These are phyloP conservation scores for Penicillium brasilianum DNA, from an alignment of 2,329 filamentous ascomycete species.

Conservation along the genomic window DNA sequence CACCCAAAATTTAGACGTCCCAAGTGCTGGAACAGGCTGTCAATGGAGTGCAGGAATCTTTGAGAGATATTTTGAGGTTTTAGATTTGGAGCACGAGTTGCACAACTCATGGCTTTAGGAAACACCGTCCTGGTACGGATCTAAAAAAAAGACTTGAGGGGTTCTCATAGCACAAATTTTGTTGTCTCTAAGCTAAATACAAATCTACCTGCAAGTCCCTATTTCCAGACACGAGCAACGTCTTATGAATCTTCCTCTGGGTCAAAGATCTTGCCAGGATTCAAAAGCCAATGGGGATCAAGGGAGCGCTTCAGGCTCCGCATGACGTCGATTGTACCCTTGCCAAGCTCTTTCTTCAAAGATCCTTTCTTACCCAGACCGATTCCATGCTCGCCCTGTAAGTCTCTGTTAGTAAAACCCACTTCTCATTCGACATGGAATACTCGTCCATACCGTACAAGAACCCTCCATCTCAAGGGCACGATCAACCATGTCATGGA, in stretches of 20 bases:
- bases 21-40: conserved; percentile 24
- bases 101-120: background rate
- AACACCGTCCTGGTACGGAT: too few relatives aligned
- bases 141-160: background rate
- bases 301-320: conserved; percentile 79
- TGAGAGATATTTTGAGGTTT: conserved; percentile 20
- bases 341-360: conserved; percentile 77
- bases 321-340: conserved; percentile 83
- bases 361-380: conserved; percentile 86
- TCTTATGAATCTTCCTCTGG: conserved; percentile 39
- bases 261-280: conserved; percentile 91
- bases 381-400: conserved; percentile 76
- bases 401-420: conserved; percentile 12
- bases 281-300: conserved; percentile 87
- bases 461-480: conserved; percentile 94
- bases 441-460: conserved; percentile 62
- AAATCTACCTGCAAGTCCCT: background rate
- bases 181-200: background rate
- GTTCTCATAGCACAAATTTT: background rate
- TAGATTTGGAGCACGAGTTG: conserved; percentile 11
- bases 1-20: conserved; percentile 9
- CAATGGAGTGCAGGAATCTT: conserved; percentile 28
- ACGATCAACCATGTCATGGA: conserved; percentile 88
- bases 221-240: background rate
- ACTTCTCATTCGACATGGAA: background rate